Conservation (phyloP, 2,329 filamentous ascomycete species). For the Phaeosphaeriaceae sp. region DNA sequence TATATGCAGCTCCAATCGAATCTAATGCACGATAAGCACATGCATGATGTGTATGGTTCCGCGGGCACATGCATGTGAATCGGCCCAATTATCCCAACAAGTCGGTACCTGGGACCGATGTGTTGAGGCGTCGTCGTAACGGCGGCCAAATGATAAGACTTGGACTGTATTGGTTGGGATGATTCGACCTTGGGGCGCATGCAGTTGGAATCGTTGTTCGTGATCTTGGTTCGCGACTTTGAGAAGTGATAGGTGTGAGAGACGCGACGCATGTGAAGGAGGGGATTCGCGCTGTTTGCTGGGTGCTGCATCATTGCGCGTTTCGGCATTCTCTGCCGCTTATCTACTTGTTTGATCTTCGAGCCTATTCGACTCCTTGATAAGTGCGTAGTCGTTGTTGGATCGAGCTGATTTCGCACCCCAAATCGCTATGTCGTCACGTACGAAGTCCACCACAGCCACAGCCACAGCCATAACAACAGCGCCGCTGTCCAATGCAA, state of each 20-base stretch:
- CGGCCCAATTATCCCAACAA: background rate
- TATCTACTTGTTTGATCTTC: too few species aligned
- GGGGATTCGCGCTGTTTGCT: background rate
- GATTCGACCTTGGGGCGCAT: background rate
- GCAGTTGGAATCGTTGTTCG: too few species aligned
- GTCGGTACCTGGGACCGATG: background rate
- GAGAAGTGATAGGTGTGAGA: background rate
- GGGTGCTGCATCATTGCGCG: background rate
- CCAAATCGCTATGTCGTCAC: too few species aligned
- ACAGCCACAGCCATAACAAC: background rate
- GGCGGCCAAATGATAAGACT: background rate
- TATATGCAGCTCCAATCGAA: background rate
- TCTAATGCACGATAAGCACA: background rate
- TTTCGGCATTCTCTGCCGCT: background rate
- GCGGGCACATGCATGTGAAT: background rate
- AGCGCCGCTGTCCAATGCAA: too few species aligned
- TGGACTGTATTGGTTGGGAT: background rate
- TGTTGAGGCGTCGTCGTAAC: background rate
- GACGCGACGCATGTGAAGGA: background rate
- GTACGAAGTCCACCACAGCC: too few species aligned
- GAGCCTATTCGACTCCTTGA: too few species aligned
- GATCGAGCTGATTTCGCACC: too few species aligned
- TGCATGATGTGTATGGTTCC: background rate
- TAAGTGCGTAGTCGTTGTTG: too few species aligned
- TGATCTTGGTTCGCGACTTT: too few species aligned